phyloP scores from a whole-genome alignment of 2,329 filamentous ascomycete genomes.

The Alternaria rosae region DNA sequence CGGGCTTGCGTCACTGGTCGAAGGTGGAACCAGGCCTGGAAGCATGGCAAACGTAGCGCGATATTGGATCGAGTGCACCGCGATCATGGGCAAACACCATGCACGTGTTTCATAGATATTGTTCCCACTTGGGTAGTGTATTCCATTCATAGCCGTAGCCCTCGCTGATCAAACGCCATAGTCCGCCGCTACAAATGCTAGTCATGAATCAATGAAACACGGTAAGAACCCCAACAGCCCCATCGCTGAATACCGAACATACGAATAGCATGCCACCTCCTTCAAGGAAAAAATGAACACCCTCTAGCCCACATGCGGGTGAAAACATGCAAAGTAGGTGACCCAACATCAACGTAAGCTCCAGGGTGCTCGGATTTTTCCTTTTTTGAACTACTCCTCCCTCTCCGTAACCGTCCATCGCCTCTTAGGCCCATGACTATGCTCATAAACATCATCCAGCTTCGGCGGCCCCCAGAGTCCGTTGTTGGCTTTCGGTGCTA shows the following conservation, averaged over 20 bases:
- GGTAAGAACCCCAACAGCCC: not conserved
- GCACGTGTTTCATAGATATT: not conserved
- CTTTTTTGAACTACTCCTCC: conserved; percentile 23
- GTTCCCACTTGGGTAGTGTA: not conserved
- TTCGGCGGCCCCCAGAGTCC: conserved; percentile 56
- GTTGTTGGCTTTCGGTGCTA: conserved; percentile 29
- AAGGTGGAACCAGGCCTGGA: not conserved
- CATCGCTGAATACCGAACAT: not conserved
- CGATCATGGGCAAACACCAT: not conserved
- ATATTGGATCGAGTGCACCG: not conserved
- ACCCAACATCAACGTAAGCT: no score
- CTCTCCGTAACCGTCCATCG: conserved; percentile 54
- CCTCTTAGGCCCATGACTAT: conserved; percentile 51
- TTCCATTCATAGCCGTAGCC: not conserved
- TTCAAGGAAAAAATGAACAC: not conserved
- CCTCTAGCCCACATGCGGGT: no score
- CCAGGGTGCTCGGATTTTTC: not conserved
- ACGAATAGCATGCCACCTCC: not conserved
- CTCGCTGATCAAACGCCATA: not conserved
- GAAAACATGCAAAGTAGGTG: no score
- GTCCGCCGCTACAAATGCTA: not conserved
- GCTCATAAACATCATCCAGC: conserved; percentile 45
- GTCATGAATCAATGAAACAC: not conserved
- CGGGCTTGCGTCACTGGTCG: conserved; percentile 6
- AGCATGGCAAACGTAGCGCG: conserved; percentile 3